Evolutionary conservation across 1,284 basidiomycete species (phyloP), one percentile per base, ranked within the genome.

Genomic region (Moniliella sp.): DNA sequence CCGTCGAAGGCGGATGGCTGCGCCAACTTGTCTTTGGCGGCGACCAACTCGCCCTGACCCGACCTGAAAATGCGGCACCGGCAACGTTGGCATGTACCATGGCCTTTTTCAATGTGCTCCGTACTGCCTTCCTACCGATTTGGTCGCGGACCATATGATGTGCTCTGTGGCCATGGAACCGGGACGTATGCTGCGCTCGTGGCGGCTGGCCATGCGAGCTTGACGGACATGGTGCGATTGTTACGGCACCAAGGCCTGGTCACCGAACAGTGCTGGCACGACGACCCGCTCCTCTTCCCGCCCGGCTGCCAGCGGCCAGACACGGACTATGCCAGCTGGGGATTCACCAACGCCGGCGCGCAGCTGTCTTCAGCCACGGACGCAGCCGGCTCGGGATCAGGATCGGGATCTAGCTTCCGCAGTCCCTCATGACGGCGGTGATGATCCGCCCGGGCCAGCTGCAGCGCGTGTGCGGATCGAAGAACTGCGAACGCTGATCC

Each of bases 281-380:
- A 46, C 14, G 39, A 55, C 27, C 48, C 50, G 0, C 39, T 45
- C 0, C 43, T 57, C 11, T 59, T 57, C 34, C 56, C 56, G 1
- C 29, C 32, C 4, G 56, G 56, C 13, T 53, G 54, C 29, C 32
- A 37, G 25, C 45, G 37, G 27, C 56, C 54, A 0, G 48, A 43
- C 5, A 54, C 41, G 37, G 37, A 56, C 15, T 59, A 53, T 36
- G 54, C 57, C 34, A 57, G 54, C 8, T 57, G 56, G 56, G 56
- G 49, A 2, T 59, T 57, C 32, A 43, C 54, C 19, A 59, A 57
- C 13, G 47, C 55, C 3, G 50, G 50, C 1, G 21, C 8, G n/a
- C 8, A 7, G 21, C 12, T n/a, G 13, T 8, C 14, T 30, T 18
- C 9, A 30, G 15, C 14, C 13, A 17, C 18, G n/a, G 11, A 30